A percentile compares a stretch with the other conserved stretches of the same genome.
Conservation (phyloP, 164 flowering plant genomes). For the Chloranthus sessilifolius region DNA sequence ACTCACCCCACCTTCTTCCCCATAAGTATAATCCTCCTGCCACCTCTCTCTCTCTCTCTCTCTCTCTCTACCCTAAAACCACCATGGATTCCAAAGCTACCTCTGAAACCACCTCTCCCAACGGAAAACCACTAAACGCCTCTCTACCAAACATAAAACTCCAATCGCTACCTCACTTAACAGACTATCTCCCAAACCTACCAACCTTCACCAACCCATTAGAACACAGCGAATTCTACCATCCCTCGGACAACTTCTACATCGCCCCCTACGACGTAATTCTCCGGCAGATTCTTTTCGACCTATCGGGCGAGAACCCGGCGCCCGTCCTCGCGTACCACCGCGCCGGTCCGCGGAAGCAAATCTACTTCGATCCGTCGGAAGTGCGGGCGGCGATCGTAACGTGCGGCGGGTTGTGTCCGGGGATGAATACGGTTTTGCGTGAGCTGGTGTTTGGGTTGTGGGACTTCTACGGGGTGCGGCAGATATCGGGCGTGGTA, state of each 20-base stretch:
- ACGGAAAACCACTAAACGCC: conserved; percentile 4
- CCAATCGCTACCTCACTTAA: conserved; percentile 44
- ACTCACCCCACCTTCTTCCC: too few species aligned
- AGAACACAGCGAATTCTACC: conserved; percentile 45
- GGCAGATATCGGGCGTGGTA: conserved; percentile 51
- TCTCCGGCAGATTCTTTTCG: conserved; percentile 19
- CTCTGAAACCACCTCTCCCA: not conserved
- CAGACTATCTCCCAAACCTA: conserved; percentile 39
- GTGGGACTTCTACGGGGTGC: conserved; percentile 67
- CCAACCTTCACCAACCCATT: conserved; percentile 42
- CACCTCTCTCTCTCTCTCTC: too few species aligned
- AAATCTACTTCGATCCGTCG: conserved; percentile 40
- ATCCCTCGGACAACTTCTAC: conserved; percentile 31
- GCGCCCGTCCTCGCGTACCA: conserved; percentile 36
- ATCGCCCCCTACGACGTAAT: conserved; percentile 22
- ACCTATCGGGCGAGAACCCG: conserved; percentile 10
- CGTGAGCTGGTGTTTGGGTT: conserved; percentile 76
- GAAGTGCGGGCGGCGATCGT: conserved; percentile 55
- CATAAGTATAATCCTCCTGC: too few species aligned
- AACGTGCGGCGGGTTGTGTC: conserved; percentile 86
- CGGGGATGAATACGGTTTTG: conserved; percentile 80
- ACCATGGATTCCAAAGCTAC: too few species aligned
- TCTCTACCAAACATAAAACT: conserved; percentile 18
- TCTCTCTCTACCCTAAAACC: too few species aligned
- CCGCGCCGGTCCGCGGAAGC: conserved; percentile 69